Base-by-base conservation (phyloP, 2,329 filamentous ascomycete species). In the Colletotrichum sp. region DNA sequence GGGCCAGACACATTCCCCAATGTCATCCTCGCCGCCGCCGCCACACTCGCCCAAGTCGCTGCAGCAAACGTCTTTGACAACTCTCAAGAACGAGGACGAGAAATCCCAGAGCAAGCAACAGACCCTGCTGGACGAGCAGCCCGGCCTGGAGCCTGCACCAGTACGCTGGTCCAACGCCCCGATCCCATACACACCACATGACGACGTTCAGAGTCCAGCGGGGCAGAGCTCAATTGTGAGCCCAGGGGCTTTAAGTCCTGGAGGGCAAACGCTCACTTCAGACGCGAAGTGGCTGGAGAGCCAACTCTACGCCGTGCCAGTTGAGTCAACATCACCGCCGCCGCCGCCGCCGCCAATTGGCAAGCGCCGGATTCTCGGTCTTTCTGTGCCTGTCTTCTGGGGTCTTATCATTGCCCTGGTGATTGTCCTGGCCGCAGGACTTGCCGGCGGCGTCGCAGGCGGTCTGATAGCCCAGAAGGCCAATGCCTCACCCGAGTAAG, bases 381-480 rank as follows among this genome's bases (percentile, higher is more conserved):
- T 80, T 24, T 67, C 76, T 6, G 77, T 79, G 26, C 70, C 72
- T 9, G 24, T 72, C 6, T 80, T 79, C 48, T 80, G 79, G 79
- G 59, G 52, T 6, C 28, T 79, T 8, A 24, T 79, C 16, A 60
- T 77, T 15, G 44, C 44, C 5, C 22, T 79, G 34, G 71, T 78
- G n/a, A 34, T 79, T 6, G 28, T 80, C 16, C 30, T 79, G 24
- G 77, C 75, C 1, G 79, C 59, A 10, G 76, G 67, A 6, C 75
- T 80, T 3, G 79, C 77, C 1, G 78, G 78, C 13, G 78, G 79
- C 8, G 71, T 80, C 6, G 79, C 78, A 9, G 79, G 74, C 10
- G 75, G 79, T 2, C 60, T 80, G 30, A 72, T 77, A 26, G 75
- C 76, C 32, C 74, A 63, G n/a, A 73, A 71, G 12, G n/a, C 66